These are phyloP conservation scores for Stachybotrys chlorohalonatus DNA, from an alignment of 2,329 filamentous ascomycete species.

Conservation along the genomic window DNA sequence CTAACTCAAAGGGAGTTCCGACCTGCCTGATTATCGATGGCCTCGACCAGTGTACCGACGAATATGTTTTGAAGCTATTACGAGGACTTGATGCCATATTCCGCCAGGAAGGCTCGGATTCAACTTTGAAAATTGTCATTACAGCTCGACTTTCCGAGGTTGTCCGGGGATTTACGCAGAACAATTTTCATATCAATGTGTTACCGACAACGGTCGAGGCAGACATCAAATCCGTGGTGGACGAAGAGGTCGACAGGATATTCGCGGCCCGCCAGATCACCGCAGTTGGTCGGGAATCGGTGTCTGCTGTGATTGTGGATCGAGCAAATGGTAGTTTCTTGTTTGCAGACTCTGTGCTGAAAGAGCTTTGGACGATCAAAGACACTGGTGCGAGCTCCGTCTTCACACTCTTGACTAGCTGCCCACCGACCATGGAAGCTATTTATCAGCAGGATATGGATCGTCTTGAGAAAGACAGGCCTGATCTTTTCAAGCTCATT, in stretches of 20 bases:
- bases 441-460: slow-evolving; percentile 13
- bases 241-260: slow-evolving; percentile 11
- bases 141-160: slow-evolving; percentile 8
- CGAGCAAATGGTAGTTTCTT: slow-evolving; percentile 11
- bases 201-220: slow-evolving; percentile 4
- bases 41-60: slow-evolving; percentile 8
- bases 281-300: slow-evolving; percentile 6
- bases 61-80: slow-evolving; percentile 6
- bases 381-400: slow-evolving; percentile 11
- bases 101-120: slow-evolving; percentile 3
- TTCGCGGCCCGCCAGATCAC: slow-evolving; percentile 8
- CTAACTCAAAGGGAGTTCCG: slow-evolving; percentile 2
- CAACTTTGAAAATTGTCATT: slow-evolving; percentile 4
- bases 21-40: slow-evolving; percentile 10
- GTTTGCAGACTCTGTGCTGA: slow-evolving; percentile 10
- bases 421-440: slow-evolving; percentile 10
- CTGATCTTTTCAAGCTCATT: slow-evolving; percentile 8
- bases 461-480: slow-evolving; percentile 7
- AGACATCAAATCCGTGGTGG: slow-evolving; percentile 10
- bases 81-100: slow-evolving; percentile 8
- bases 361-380: slow-evolving; percentile 11
- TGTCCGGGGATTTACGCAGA: slow-evolving; percentile 8
- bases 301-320: slow-evolving; percentile 11
- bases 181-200: slow-evolving; percentile 8
- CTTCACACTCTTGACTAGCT: slow-evolving; percentile 10